phyloP scores from a whole-genome alignment of 495 filamentous ascomycete species.

The Ramalina peruviana region DNA sequence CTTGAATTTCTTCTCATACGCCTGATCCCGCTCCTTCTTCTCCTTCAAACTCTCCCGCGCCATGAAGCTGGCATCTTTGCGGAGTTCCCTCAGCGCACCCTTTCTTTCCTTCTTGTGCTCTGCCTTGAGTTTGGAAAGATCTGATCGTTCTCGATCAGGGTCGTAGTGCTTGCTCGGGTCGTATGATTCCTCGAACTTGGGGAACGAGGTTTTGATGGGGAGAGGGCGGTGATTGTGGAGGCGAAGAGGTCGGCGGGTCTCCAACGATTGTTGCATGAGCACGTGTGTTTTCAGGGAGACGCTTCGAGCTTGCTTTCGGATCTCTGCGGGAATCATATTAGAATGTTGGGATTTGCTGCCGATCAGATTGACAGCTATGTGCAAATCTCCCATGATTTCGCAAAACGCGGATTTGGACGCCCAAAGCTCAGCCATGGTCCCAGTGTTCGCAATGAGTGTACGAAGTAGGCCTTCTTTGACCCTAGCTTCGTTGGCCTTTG shows the following conservation, averaged over 20 bases:
- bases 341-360: constrained; percentile 31
- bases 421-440: constrained; percentile 49
- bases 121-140: constrained; percentile 60
- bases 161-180: constrained; percentile 94
- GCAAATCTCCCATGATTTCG: constrained; percentile 54
- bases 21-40: constrained; percentile 81
- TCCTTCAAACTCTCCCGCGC: constrained; percentile 73
- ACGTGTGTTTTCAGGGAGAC: constrained; percentile 22
- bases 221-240: constrained; percentile 83
- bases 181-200: constrained; percentile 94
- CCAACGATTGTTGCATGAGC: constrained; percentile 40
- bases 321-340: constrained; percentile 30
- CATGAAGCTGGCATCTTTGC: constrained; percentile 88
- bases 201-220: constrained; percentile 75
- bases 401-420: constrained; percentile 50
- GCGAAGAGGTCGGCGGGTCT: constrained; percentile 59
- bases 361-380: constrained; percentile 41
- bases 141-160: constrained; percentile 74
- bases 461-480: constrained; percentile 46
- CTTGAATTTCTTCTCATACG: constrained; percentile 92
- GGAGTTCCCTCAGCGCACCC: constrained; percentile 82
- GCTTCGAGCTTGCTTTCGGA: background rate
- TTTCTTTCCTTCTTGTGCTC: constrained; percentile 94
- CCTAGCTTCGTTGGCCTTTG: constrained; percentile 22
- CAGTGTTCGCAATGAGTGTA: constrained; percentile 43